Percentiles rank a stretch among this genome's conserved stretches.
phyloP scores from a whole-genome alignment of 345 rosid genomes.

The Citrus inodora region DNA sequence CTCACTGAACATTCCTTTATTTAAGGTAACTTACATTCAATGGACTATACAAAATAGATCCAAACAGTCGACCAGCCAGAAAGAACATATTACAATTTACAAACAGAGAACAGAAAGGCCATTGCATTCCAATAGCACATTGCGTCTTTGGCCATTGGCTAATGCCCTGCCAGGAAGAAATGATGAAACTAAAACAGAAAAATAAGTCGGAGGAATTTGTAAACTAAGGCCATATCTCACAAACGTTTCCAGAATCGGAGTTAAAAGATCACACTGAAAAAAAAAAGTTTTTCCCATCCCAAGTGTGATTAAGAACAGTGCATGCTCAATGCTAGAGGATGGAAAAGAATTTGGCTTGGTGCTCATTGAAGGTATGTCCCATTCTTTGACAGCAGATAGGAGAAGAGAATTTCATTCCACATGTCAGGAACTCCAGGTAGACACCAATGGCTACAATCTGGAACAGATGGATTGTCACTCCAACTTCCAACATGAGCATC shows the following conservation, averaged over 20 bases:
- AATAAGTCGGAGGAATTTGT: background rate
- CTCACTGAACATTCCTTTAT: no score
- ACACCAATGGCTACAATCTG: constrained; percentile 81
- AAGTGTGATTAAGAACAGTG: background rate
- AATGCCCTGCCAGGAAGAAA: background rate
- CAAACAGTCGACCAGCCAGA: no score
- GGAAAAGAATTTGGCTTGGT: background rate
- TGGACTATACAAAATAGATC: no score
- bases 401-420: constrained; percentile 61
- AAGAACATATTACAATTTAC: no score
- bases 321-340: background rate
- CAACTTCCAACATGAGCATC: constrained; percentile 69
- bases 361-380: background rate
- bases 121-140: no score
- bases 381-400: constrained; percentile 27
- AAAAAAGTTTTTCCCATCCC: background rate
- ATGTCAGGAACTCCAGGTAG: constrained; percentile 73
- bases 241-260: background rate
- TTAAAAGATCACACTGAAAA: background rate
- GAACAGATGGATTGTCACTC: constrained; percentile 59
- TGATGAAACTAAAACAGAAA: background rate
- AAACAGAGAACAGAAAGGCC: background rate
- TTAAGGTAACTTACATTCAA: no score
- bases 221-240: background rate
- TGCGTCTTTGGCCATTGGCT: no score